Evolutionary conservation across 192 early-diverging fungal species (phyloP).

Genomic region (Oehlia diaphana): DNA sequence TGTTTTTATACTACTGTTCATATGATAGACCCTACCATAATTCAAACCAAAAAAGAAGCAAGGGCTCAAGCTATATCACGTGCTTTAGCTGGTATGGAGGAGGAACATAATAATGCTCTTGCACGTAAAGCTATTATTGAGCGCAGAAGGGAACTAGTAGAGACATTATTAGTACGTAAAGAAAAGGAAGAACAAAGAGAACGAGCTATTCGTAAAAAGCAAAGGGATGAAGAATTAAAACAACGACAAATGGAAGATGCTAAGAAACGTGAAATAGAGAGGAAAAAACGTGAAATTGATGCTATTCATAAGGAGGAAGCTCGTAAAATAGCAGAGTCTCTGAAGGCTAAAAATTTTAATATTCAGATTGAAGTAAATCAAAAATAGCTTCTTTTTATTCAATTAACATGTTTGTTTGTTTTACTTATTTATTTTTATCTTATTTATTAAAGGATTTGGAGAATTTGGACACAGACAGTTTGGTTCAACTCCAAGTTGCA

Average conservation of each 20-base stretch:
- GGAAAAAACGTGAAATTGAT: conserved; percentile 70
- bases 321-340: conserved; percentile 77
- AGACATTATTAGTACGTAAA: conserved; percentile 69
- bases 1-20: conserved; percentile 82
- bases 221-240: conserved; percentile 83
- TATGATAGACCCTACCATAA: conserved; percentile 77
- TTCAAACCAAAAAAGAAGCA: conserved; percentile 63
- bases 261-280: conserved; percentile 80
- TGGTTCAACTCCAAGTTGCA: conserved; percentile 85
- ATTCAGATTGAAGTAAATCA: conserved; percentile 13
- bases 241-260: conserved; percentile 82
- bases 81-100: conserved; percentile 72
- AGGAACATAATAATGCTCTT: conserved; percentile 78
- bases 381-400: not conserved
- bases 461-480: conserved; percentile 72
- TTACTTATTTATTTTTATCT: conserved; percentile 6
- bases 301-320: conserved; percentile 84
- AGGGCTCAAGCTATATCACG: conserved; percentile 67
- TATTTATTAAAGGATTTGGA: conserved; percentile 72
- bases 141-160: conserved; percentile 74
- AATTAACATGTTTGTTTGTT: not conserved
- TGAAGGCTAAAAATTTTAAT: conserved; percentile 59
- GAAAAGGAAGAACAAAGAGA: conserved; percentile 87
- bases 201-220: conserved; percentile 64
- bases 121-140: conserved; percentile 89